Base-by-base conservation (phyloP, 2,329 filamentous ascomycete genomes). In the Xylaria sp. region DNA sequence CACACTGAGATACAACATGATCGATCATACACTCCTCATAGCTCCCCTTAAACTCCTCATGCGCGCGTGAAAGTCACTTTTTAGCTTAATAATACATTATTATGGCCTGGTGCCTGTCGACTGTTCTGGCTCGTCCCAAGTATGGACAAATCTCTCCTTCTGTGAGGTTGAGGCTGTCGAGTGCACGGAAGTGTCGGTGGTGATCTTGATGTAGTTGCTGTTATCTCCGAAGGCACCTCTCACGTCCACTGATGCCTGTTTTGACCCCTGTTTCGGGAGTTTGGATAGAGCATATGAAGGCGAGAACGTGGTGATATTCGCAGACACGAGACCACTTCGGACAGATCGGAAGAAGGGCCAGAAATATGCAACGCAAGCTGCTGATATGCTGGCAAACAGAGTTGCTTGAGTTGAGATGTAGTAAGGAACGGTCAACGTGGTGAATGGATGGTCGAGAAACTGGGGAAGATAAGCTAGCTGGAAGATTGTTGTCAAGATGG, bases 301-400 rank as follows among this genome's bases (percentile, higher is more conserved):
- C 14, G 19, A 14, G 21, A 51, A 51, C 1, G 48, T 51, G 24
- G 48, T 51, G 14, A 24, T 60, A 27, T 60, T 60, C 1, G 45
- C 57, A 4, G 30, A 60, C 8, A 57, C 30, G 42, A 57, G 39
- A 36, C 62, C 62, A n/a, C 62, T 65, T 6, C 50, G 55, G 9
- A 65, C 45, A 8, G 62, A 65, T 4, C 39, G 62, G 30, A 65
- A 45, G 5, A 65, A 54, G 1, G 62, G 62, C 62, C 45, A 54
- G 62, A 65, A 65, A 21, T 65, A 65, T 4, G 39, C 39, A 1
- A 58, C 14, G 62, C 62, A 65, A 19, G 62, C 62, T 12, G 55
- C 19, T 1, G 55, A 51, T 8, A 65, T 59, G 55, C 55, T 65
- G 6, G 62, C 54, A n/a, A 50, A 65, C 21, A 45, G 32, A 12